These are phyloP conservation scores for Onygenales sp. DNA, from an alignment of 2,329 filamentous ascomycete genomes.

Conservation along the genomic window DNA sequence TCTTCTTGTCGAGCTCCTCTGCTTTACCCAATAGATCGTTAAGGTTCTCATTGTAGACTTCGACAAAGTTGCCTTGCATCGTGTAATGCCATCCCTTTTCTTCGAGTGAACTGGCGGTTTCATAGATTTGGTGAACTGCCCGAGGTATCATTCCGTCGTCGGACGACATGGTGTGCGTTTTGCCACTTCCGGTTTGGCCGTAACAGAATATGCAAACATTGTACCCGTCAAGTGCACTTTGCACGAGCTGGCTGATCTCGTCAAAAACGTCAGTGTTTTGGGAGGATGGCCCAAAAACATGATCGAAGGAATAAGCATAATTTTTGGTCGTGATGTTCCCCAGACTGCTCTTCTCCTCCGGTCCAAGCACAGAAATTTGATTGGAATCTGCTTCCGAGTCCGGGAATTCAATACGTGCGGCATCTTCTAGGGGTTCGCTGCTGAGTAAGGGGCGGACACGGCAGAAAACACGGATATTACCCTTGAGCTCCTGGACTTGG, in stretches of 20 bases:
- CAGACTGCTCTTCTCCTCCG: slow-evolving; percentile 73
- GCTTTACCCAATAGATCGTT: slow-evolving; percentile 75
- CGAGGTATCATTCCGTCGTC: slow-evolving; percentile 89
- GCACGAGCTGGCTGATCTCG: slow-evolving; percentile 93
- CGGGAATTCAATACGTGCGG: slow-evolving; percentile 69
- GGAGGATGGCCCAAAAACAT: slow-evolving; percentile 71
- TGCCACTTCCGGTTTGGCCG: slow-evolving; percentile 92
- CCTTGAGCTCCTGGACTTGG: slow-evolving; percentile 94
- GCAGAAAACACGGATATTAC: slow-evolving; percentile 97
- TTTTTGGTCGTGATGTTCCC: slow-evolving; percentile 68
- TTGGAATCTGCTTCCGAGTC: slow-evolving; percentile 72
- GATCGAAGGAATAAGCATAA: slow-evolving; percentile 83
- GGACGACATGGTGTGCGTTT: slow-evolving; percentile 93
- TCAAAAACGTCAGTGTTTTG: slow-evolving; percentile 84
- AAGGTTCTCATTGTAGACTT: slow-evolving; percentile 97
- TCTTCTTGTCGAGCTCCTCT: slow-evolving; percentile 66
- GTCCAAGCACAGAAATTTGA: slow-evolving; percentile 74
- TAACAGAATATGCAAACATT: slow-evolving; percentile 99
- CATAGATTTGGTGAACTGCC: slow-evolving; percentile 87
- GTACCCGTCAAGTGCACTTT: slow-evolving; percentile 92
- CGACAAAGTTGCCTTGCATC: slow-evolving; percentile 91
- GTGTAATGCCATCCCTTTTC: slow-evolving; percentile 91
- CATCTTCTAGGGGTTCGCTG: slow-evolving; percentile 47
- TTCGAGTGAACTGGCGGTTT: slow-evolving; percentile 70
- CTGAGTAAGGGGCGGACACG: slow-evolving; percentile 70